These are phyloP conservation scores for Teratosphaeria zuluensis DNA, from an alignment of 2,329 filamentous ascomycete genomes.

Conservation along the genomic window DNA sequence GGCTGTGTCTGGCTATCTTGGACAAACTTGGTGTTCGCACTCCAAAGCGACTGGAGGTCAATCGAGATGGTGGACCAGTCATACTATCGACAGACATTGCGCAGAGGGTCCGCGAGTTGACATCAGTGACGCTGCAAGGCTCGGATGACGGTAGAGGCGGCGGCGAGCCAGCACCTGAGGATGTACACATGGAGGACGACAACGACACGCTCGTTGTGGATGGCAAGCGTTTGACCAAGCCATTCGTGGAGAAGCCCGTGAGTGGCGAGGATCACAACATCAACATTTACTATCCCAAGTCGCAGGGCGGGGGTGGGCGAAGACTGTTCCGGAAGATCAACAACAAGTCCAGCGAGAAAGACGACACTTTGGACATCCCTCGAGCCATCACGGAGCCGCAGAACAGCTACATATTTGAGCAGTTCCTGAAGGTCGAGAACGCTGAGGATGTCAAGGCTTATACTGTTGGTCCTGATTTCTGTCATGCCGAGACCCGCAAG, in stretches of 20 bases:
- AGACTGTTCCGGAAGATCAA: conserved; percentile 94
- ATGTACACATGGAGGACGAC: conserved; percentile 79
- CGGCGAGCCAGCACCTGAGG: conserved; percentile 47
- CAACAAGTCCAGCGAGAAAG: conserved; percentile 96
- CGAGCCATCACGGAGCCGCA: conserved; percentile 70
- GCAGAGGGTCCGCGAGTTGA: conserved; percentile 69
- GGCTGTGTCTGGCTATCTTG: conserved; percentile 77
- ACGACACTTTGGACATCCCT: conserved; percentile 65
- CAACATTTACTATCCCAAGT: conserved; percentile 89
- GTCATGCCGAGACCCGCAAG: conserved; percentile 93
- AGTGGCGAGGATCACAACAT: conserved; percentile 98
- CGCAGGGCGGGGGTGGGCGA: conserved; percentile 77
- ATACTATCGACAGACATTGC: conserved; percentile 70
- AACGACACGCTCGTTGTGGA: conserved; percentile 84
- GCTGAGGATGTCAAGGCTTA: conserved; percentile 98
- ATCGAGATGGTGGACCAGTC: conserved; percentile 78
- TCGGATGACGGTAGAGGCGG: conserved; percentile 57
- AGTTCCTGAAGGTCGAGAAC: conserved; percentile 93
- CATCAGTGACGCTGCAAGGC: conserved; percentile 65
- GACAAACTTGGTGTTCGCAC: conserved; percentile 86
- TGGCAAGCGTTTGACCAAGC: conserved; percentile 71
- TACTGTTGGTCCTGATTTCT: conserved; percentile 85
- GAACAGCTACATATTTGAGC: conserved; percentile 91
- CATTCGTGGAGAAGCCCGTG: conserved; percentile 97
- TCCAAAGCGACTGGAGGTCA: conserved; percentile 80